These are phyloP conservation scores for Scalesia atractyloides DNA, from an alignment of 129 eudicot species.

Conservation along the genomic window DNA sequence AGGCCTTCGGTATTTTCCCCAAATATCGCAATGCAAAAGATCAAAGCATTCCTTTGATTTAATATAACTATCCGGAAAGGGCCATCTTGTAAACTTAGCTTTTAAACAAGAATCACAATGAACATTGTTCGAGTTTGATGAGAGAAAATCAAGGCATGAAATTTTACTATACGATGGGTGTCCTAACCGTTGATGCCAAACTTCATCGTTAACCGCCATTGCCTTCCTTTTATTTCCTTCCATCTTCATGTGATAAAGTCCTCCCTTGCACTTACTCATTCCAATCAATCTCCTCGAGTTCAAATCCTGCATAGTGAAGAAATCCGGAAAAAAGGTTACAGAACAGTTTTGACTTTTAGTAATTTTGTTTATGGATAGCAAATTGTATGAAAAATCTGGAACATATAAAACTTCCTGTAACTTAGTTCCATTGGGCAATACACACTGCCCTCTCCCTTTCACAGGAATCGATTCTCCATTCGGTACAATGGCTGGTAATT, in stretches of 20 bases:
- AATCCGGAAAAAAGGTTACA: not conserved
- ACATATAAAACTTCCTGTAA: not conserved
- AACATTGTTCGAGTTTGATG: not conserved
- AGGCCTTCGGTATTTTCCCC: too few relatives aligned
- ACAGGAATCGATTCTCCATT: not conserved
- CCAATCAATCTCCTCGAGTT: slow-evolving; percentile 7
- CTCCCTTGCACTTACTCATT: slow-evolving; percentile 2
- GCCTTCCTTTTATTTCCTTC: not conserved
- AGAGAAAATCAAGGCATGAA: not conserved
- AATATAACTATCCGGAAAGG: slow-evolving; percentile 1
- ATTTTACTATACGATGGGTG: not conserved
- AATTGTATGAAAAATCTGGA: not conserved
- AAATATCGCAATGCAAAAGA: too few relatives aligned
- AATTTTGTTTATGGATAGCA: not conserved
- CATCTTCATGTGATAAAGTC: slow-evolving; percentile 1
- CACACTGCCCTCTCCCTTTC: not conserved
- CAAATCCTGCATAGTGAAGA: not conserved
- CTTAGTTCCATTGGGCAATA: not conserved
- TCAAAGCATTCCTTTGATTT: not conserved
- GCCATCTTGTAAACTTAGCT: not conserved
- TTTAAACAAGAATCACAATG: not conserved
- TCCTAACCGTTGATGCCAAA: not conserved
- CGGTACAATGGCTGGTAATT: not conserved
- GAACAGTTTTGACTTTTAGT: not conserved
- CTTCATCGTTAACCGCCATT: not conserved